A percentile compares a stretch with the other conserved stretches of the same genome.
Evolutionary conservation across 208 protist species (phyloP).

Genomic region (Leishmania mexicana): DNA sequence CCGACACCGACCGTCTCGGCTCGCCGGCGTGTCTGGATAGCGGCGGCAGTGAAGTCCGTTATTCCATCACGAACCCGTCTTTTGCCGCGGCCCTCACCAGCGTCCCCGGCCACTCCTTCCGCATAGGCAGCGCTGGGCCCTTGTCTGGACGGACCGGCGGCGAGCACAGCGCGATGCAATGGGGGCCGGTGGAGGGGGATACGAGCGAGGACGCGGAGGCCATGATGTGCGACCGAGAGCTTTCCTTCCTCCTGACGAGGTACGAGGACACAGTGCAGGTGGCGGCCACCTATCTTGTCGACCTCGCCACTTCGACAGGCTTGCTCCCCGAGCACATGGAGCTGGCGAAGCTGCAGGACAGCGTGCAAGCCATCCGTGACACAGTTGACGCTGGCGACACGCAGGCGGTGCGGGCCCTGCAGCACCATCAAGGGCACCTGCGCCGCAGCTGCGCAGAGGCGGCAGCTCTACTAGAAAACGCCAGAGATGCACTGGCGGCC

Average conservation of each 20-base stretch:
- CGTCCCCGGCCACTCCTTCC: constrained; percentile 1
- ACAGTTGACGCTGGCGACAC: neutral
- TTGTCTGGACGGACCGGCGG: neutral
- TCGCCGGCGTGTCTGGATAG: neutral
- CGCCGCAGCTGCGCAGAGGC: constrained; percentile 14
- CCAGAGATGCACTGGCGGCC: constrained; percentile 24
- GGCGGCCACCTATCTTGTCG: constrained; percentile 23
- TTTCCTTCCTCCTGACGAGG: constrained; percentile 11
- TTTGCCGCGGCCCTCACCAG: constrained; percentile 5
- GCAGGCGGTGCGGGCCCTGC: neutral
- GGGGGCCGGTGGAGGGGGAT: neutral
- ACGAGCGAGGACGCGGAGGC: neutral
- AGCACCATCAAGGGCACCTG: constrained; percentile 16
- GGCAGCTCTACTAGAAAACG: constrained; percentile 23
- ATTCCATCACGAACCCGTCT: constrained; percentile 27
- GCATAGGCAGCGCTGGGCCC: neutral
- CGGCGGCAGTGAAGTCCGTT: constrained; percentile 8
- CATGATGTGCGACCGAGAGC: neutral
- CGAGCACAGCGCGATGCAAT: neutral
- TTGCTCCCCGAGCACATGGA: constrained; percentile 26
- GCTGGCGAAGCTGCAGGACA: constrained; percentile 15
- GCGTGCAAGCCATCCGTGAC: constrained; percentile 7
- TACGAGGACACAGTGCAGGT: constrained; percentile 27
- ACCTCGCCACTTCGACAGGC: constrained; percentile 31
- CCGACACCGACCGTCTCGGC: neutral